phyloP scores from a whole-genome alignment of 2,329 filamentous ascomycete genomes.

The Colletotrichum chrysophilum region DNA sequence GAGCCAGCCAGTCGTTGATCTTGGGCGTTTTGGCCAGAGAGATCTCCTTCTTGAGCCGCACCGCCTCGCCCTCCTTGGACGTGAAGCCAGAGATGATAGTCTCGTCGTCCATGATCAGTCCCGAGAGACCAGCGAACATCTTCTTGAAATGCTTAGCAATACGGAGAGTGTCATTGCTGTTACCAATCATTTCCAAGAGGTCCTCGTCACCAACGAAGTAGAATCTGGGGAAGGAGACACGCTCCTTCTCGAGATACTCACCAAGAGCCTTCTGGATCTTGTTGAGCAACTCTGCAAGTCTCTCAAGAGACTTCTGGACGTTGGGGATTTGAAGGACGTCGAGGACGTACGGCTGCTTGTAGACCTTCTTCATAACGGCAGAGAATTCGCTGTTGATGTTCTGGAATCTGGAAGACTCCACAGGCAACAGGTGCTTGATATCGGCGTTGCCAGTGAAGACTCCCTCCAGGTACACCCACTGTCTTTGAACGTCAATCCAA shows the following conservation, averaged over 20 bases:
- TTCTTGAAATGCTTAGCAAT: slow-evolving; percentile 99
- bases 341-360: slow-evolving; percentile 92
- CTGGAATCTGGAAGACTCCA: slow-evolving; percentile 95
- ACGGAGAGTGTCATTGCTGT: slow-evolving; percentile 95
- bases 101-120: slow-evolving; percentile 90
- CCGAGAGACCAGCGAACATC: slow-evolving; percentile 98
- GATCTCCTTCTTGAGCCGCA: slow-evolving; percentile 87
- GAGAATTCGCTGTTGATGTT: slow-evolving; percentile 99
- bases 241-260: slow-evolving; percentile 97
- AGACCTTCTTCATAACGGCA: slow-evolving; percentile 99
- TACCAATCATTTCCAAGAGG: slow-evolving; percentile 97
- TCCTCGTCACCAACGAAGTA: slow-evolving; percentile 99
- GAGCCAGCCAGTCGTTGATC: slow-evolving; percentile 98
- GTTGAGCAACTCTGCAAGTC: slow-evolving; percentile 94
- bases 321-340: slow-evolving; percentile 96
- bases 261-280: slow-evolving; percentile 99
- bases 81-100: slow-evolving; percentile 89
- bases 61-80: slow-evolving; percentile 92
- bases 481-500: slow-evolving; percentile 99
- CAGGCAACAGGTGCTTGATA: slow-evolving; percentile 96
- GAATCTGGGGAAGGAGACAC: slow-evolving; percentile 96
- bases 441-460: slow-evolving; percentile 99
- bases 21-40: slow-evolving; percentile 91
- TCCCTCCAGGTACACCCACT: slow-evolving; percentile 99
- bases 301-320: slow-evolving; percentile 93